Base-by-base conservation (phyloP, 176 grass and related monocot genomes). In the Rhynchospora tenuis region DNA sequence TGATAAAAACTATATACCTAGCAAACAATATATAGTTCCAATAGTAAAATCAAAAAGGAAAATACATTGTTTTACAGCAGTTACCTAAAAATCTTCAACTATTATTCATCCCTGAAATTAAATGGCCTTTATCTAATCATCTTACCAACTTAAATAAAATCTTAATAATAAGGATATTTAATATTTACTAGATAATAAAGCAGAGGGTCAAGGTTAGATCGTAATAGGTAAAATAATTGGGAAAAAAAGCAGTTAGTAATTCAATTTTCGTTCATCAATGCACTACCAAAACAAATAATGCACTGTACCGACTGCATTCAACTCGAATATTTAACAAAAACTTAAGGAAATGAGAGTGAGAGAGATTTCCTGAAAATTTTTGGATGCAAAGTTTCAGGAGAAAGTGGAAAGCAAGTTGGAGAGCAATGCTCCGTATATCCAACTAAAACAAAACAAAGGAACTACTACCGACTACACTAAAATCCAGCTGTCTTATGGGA, bases 381-480 rank as follows among this genome's bases (percentile, higher is more conserved):
- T 77, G 17, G 73, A 48, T 68, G 45, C 42, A 62, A 82, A 82
- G 57, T 82, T 82, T 68, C 22, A 61, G 80, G 23, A 16, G 23
- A 82, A 31, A 68, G 80, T 82, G 60, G 80, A 82, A 68, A 65
- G 22, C 61, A 68, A 52, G 80, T 65, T 27, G 44, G 7, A 60
- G 6, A 82, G 60, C 6, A 48, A 48, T 81, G 33, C 59, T 64
- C 42, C 64, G 48, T 63, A 31, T 59, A 59, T 44, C 17, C 55
- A 60, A 44, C 15, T 56, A 63, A 26, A 63, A 59, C 78, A 81
- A 63, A 63, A 22, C 33, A 22, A 26, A 29, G 46, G 24, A 52
- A 27, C 8, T 81, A 43, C 17, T 33, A 80, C 29, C 48, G 43
- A 9, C 76, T 58, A 33, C 66, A 71, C 28, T 45, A 50, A 75